phyloP scores from a whole-genome alignment of 305 asterid genomes.

The Fraxinus albicans region DNA sequence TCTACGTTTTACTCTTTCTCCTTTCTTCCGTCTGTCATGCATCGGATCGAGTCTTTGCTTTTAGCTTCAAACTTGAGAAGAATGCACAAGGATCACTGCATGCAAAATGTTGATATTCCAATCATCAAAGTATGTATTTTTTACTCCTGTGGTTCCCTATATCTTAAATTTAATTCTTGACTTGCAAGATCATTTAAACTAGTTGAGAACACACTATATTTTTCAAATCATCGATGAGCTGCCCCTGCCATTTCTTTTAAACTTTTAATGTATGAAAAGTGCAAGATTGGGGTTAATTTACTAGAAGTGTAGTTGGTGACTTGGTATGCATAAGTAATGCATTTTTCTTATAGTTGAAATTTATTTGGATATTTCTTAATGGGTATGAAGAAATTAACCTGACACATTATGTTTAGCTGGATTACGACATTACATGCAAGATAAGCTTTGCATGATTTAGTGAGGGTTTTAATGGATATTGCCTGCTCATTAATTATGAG shows the following conservation, averaged over 20 bases:
- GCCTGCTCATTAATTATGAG: not conserved
- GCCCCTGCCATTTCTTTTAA: not conserved
- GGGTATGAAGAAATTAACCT: not conserved
- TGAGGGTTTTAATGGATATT: not conserved
- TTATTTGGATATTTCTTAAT: not conserved
- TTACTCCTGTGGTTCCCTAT: not conserved
- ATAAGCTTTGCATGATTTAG: not conserved
- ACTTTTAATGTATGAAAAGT: not conserved
- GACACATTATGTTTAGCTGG: not conserved
- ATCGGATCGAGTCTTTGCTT: constrained; percentile 75
- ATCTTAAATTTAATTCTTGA: not conserved
- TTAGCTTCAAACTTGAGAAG: constrained; percentile 59
- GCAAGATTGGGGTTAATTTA: not conserved
- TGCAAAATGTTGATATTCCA: constrained; percentile 48
- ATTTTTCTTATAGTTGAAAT: not conserved
- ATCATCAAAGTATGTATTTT: constrained; percentile 46
- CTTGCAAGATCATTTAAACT: not conserved
- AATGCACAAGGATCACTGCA: constrained; percentile 43
- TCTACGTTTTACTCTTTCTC: constrained; percentile 63
- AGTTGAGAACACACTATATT: not conserved
- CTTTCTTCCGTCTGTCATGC: constrained; percentile 69
- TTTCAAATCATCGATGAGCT: not conserved
- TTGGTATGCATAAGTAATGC: not conserved
- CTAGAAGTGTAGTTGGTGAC: not conserved
- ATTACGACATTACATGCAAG: not conserved